Conservation (phyloP, 2,329 filamentous ascomycete genomes). For the Orbilia quercus region DNA sequence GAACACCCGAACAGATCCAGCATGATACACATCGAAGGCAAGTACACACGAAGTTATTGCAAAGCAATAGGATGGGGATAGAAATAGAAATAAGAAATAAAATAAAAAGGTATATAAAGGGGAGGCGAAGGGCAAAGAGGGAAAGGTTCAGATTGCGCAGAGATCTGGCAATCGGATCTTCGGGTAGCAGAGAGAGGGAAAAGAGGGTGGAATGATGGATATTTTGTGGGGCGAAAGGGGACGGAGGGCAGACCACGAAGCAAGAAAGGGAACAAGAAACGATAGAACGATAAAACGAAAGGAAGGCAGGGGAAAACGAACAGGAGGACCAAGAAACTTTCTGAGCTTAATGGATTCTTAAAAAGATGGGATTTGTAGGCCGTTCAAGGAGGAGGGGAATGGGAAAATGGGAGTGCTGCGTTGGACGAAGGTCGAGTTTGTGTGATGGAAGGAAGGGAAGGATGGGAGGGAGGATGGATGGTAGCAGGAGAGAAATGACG, state of each 20-base stretch:
- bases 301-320: neutral
- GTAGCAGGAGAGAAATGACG: constrained; percentile 41
- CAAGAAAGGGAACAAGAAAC: neutral
- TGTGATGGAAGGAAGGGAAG: constrained; percentile 17
- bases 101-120: constrained; percentile 4
- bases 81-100: constrained; percentile 14
- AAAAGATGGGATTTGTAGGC: neutral
- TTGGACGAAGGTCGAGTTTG: constrained; percentile 13
- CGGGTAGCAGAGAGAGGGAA: constrained; percentile 2
- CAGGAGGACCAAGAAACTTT: neutral
- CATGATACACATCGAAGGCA: constrained; percentile 27
- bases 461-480: constrained; percentile 5
- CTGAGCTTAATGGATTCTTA: neutral
- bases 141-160: constrained; percentile 15
- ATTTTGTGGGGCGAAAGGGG: constrained; percentile 34
- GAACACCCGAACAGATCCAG: constrained; percentile 39
- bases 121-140: constrained; percentile 3
- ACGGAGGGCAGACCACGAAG: neutral
- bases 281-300: neutral
- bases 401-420: neutral
- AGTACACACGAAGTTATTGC: constrained; percentile 9
- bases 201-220: too few species aligned
- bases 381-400: neutral
- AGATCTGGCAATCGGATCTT: constrained; percentile 45
- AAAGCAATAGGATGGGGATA: neutral